phyloP scores from a whole-genome alignment of 441 rosid genomes.

The Syzygium malaccense region DNA sequence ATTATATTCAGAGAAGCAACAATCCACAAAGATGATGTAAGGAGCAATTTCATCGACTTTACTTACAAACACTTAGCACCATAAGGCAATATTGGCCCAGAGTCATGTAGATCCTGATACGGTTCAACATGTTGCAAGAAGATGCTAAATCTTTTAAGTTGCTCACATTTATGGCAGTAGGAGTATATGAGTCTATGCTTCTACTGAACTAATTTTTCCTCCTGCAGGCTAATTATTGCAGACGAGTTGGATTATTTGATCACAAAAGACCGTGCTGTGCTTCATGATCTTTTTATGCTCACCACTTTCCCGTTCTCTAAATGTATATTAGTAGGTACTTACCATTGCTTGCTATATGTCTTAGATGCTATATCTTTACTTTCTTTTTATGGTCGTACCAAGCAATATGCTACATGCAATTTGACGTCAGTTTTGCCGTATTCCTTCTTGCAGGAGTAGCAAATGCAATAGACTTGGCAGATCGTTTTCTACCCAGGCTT shows the following conservation, averaged over 20 bases:
- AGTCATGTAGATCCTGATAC: not conserved
- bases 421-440: not conserved
- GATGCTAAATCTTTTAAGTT: not conserved
- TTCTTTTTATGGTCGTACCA: not conserved
- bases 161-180: not conserved
- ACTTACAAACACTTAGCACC: not conserved
- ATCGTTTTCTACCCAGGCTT: not conserved
- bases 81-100: not conserved
- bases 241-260: slow-evolving; percentile 92
- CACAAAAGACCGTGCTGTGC: slow-evolving; percentile 76
- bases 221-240: slow-evolving; percentile 58
- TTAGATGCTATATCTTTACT: not conserved
- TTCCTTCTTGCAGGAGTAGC: slow-evolving; percentile 57
- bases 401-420: not conserved
- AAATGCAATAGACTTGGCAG: slow-evolving; percentile 81
- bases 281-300: slow-evolving; percentile 90
- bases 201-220: not conserved
- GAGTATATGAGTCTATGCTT: not conserved
- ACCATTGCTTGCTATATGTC: not conserved
- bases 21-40: slow-evolving; percentile 65
- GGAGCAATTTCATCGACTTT: slow-evolving; percentile 3
- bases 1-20: slow-evolving; percentile 49
- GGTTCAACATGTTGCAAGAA: not conserved
- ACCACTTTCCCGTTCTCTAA: slow-evolving; percentile 73
- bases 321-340: slow-evolving; percentile 34